phyloP scores from a whole-genome alignment of 306 rosid species.

The Vigna radiata region DNA sequence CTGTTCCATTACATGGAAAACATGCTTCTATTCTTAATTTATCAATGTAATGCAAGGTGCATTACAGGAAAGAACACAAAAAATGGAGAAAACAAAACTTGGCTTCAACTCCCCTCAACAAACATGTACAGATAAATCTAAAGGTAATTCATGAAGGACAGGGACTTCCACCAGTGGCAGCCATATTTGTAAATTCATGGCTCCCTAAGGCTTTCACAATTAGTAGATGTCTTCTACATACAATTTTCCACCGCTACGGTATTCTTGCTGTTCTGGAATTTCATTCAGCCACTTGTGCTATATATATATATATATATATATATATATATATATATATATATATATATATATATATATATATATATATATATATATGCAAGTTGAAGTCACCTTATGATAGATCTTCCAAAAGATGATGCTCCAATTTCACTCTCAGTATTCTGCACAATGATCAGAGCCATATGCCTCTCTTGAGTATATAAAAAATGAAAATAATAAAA shows the following conservation, averaged over 20 bases:
- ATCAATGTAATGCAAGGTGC: conserved; percentile 40
- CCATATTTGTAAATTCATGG: conserved; percentile 6
- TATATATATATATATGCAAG: neutral
- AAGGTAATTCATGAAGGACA: neutral
- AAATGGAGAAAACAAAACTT: neutral
- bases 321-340: no score
- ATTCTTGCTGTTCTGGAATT: conserved; percentile 6
- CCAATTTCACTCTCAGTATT: conserved; percentile 83
- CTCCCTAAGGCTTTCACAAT: conserved; percentile 25
- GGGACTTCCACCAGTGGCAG: conserved; percentile 15
- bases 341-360: no score
- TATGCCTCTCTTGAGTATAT: conserved; percentile 13
- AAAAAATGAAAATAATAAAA: conserved; percentile 12
- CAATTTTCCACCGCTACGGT: conserved; percentile 16
- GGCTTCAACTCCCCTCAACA: conserved; percentile 23
- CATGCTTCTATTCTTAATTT: neutral
- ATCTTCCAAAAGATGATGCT: conserved; percentile 87
- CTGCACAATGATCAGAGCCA: conserved; percentile 54
- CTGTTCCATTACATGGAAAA: conserved; percentile 1
- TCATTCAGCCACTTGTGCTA: neutral
- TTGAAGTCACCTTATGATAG: conserved; percentile 66
- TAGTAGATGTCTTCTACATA: conserved; percentile 28
- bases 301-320: no score
- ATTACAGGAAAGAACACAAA: conserved; percentile 2
- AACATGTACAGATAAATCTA: conserved; percentile 24